These are phyloP conservation scores for Isabelozyma pseudorhagii DNA, from an alignment of 805 yeast species.

Conservation along the genomic window DNA sequence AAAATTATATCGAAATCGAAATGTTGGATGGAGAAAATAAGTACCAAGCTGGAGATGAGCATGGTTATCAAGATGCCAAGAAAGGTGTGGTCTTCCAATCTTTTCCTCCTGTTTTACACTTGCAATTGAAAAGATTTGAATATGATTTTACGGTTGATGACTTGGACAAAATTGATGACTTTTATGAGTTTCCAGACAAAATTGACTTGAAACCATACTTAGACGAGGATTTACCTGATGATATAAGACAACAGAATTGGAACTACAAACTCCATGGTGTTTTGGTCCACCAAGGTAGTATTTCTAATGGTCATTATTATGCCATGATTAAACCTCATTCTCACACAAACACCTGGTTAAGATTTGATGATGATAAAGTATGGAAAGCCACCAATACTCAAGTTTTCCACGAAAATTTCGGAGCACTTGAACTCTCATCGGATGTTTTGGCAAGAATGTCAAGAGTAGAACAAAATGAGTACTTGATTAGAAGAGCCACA, in stretches of 20 bases:
- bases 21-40: constrained; percentile 91
- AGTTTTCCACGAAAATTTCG: constrained; percentile 90
- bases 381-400: constrained; percentile 81
- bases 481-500: constrained; percentile 72
- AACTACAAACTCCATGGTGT: constrained; percentile 88
- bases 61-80: constrained; percentile 91
- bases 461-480: constrained; percentile 59
- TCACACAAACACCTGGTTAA: constrained; percentile 67
- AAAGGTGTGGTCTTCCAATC: constrained; percentile 91
- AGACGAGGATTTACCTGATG: constrained; percentile 50
- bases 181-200: constrained; percentile 81
- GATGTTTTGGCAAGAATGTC: constrained; percentile 49
- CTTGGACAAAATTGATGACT: constrained; percentile 87
- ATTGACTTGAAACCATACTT: constrained; percentile 79
- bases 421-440: constrained; percentile 61
- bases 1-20: constrained; percentile 85
- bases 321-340: constrained; percentile 83
- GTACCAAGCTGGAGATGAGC: constrained; percentile 81
- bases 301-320: constrained; percentile 94
- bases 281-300: constrained; percentile 92
- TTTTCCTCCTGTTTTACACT: constrained; percentile 89
- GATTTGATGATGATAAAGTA: constrained; percentile 95
- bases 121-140: constrained; percentile 92
- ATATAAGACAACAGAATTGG: constrained; percentile 55
- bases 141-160: constrained; percentile 88